phyloP scores from a whole-genome alignment of 1,284 basidiomycete genomes.

The Moesziomyces parantarcticus region DNA sequence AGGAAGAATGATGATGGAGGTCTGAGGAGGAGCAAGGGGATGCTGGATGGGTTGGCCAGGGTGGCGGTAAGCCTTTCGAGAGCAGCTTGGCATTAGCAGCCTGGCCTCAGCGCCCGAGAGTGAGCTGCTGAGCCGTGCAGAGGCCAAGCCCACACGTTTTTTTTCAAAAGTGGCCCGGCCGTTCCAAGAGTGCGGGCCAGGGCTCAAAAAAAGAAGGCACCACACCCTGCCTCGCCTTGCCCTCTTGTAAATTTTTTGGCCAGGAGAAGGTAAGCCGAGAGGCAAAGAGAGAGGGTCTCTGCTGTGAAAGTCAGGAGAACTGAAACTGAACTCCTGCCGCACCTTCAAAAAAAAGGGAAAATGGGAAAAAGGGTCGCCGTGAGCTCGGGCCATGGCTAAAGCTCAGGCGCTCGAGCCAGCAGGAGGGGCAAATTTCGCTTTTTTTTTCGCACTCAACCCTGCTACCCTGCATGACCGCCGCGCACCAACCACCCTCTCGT shows the following conservation, averaged over 20 bases:
- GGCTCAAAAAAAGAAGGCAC: not conserved
- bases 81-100: no score
- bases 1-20: no score
- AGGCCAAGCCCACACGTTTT: conserved; percentile 1
- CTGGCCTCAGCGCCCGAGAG: no score
- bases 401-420: conserved; percentile 11
- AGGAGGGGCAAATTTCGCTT: not conserved
- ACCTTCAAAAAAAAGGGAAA: not conserved
- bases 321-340: no score
- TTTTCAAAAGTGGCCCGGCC: not conserved
- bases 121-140: conserved; percentile 5
- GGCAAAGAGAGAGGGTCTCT: not conserved
- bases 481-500: not conserved
- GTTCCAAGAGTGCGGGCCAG: conserved; percentile 3
- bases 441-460: not conserved
- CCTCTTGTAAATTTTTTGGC: not conserved
- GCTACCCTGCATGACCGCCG: conserved; percentile 8
- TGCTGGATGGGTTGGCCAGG: no score
- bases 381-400: conserved; percentile 9
- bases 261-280: not conserved
- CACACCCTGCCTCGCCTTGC: not conserved
- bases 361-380: conserved; percentile 1
- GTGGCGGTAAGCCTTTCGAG: no score
- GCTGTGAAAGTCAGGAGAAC: no score
- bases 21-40: no score